A percentile compares a stretch with the other conserved stretches of the same genome.
phyloP scores from a whole-genome alignment of 2,329 filamentous ascomycete species.

The Trichoderma oligosporum region DNA sequence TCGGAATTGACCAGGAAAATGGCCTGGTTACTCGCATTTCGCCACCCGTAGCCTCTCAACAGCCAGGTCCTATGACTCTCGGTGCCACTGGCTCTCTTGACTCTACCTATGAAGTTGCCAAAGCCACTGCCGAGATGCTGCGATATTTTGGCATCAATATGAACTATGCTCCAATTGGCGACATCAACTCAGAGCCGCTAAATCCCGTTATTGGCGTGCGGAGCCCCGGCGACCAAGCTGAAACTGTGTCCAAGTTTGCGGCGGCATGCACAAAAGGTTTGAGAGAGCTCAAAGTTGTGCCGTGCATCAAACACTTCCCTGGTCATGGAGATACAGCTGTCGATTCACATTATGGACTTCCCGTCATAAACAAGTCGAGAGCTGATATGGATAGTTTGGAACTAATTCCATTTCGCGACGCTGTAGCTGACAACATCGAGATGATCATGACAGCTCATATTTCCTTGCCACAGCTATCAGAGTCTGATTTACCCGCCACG shows the following conservation, averaged over 20 bases:
- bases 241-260: slow-evolving; percentile 23
- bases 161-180: slow-evolving; percentile 29
- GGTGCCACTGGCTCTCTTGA: slow-evolving; percentile 24
- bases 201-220: slow-evolving; percentile 29
- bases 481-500: slow-evolving; percentile 24
- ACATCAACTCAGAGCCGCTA: slow-evolving; percentile 28
- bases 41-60: slow-evolving; percentile 26
- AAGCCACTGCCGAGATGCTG: slow-evolving; percentile 25
- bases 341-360: slow-evolving; percentile 29
- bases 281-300: slow-evolving; percentile 22
- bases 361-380: slow-evolving; percentile 26
- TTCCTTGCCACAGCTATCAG: slow-evolving; percentile 24
- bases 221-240: slow-evolving; percentile 27
- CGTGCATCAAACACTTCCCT: slow-evolving; percentile 30
- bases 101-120: slow-evolving; percentile 21
- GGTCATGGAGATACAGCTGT: slow-evolving; percentile 29
- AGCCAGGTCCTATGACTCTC: slow-evolving; percentile 28
- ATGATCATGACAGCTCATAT: slow-evolving; percentile 32
- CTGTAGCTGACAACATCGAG: slow-evolving; percentile 25
- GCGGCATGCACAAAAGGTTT: slow-evolving; percentile 25
- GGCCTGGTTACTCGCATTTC: slow-evolving; percentile 29
- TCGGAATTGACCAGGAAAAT: slow-evolving; percentile 30
- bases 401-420: slow-evolving; percentile 25
- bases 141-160: slow-evolving; percentile 30
- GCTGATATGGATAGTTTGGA: slow-evolving; percentile 24